phyloP scores from a whole-genome alignment of 257 asterid genomes.

The Cynanchum wilfordii region DNA sequence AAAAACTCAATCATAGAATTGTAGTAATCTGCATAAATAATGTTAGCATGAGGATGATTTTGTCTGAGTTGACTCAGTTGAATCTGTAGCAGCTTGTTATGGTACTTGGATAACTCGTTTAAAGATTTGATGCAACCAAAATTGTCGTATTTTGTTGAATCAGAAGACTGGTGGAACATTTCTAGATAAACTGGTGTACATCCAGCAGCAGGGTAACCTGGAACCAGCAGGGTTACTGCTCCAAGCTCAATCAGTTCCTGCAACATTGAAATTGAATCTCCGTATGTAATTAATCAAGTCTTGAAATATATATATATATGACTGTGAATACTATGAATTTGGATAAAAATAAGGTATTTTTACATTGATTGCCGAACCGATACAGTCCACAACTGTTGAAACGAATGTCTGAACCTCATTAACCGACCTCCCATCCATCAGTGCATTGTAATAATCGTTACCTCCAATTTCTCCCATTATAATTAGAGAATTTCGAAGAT shows the following conservation, averaged over 20 bases:
- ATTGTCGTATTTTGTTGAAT: slow-evolving; percentile 28
- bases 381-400: slow-evolving; percentile 3
- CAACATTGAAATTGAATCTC: no score
- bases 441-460: slow-evolving; percentile 40
- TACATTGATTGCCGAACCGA: slow-evolving; percentile 1
- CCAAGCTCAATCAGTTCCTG: slow-evolving; percentile 51
- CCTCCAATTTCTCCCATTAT: slow-evolving; percentile 58
- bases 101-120: slow-evolving; percentile 31
- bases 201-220: slow-evolving; percentile 49
- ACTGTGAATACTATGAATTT: no score
- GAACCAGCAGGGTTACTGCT: slow-evolving; percentile 41
- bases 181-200: slow-evolving; percentile 34
- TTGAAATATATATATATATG: no score
- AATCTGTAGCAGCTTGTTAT: slow-evolving; percentile 34
- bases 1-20: slow-evolving; percentile 34
- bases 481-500: slow-evolving; percentile 30
- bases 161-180: slow-evolving; percentile 9
- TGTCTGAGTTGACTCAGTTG: slow-evolving; percentile 28
- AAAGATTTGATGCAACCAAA: slow-evolving; percentile 55
- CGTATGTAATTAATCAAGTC: no score
- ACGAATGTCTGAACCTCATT: slow-evolving; percentile 18
- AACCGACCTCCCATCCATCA: neutral
- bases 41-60: slow-evolving; percentile 33
- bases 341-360: neutral
- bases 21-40: slow-evolving; percentile 49